Base-by-base conservation (phyloP, 2,329 filamentous ascomycete genomes). In the Daldinia sp. region DNA sequence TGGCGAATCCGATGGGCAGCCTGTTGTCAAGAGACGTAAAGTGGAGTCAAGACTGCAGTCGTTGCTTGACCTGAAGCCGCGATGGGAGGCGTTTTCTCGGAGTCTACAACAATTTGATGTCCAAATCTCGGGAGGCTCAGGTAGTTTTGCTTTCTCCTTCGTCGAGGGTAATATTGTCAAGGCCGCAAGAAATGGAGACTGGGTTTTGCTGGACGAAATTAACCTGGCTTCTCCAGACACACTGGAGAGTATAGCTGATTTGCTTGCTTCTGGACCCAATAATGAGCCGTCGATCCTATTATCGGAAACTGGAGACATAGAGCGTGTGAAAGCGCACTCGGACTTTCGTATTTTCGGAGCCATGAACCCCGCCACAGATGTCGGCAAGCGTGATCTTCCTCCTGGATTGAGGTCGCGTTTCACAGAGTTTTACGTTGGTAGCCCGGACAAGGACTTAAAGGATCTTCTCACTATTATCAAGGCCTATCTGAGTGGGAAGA, bases 321-420 rank as follows among this genome's bases (percentile, higher is more conserved):
- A 98, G 76, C 87, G 94, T 67, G 89, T 99, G 32, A 85, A 89
- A 63, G 95, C 94, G 0, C 94, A 99, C 76, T 90, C 93, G 0
- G 89, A 97, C 67, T 99, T 99, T 76, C 89, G 95, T 35, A 91
- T 99, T 11, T 99, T 99, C 74, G 96, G 92, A 52, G 95, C 96
- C 25, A 99, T 99, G 95, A 99, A 99, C 73, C 95, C 95, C 27
- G 95, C 95, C 4, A 99, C 95, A 2, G 95, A 99, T 79, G 89
- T 97, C 58, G 95, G 96, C 63, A 99, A 99, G 79, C 90, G 94
- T 58, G 95, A 99, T 76, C 81, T 99, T 13, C 93, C 94, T 0
- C 88, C 92, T 56, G 94, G 94, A 1, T 87, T 98, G 41, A 85
- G 94, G 57, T 96, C 94, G 7, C 87, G 94, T 49, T 99, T 99